Evolutionary conservation across 2,329 filamentous ascomycete species (phyloP).

Genomic region (Nemania diffusa): DNA sequence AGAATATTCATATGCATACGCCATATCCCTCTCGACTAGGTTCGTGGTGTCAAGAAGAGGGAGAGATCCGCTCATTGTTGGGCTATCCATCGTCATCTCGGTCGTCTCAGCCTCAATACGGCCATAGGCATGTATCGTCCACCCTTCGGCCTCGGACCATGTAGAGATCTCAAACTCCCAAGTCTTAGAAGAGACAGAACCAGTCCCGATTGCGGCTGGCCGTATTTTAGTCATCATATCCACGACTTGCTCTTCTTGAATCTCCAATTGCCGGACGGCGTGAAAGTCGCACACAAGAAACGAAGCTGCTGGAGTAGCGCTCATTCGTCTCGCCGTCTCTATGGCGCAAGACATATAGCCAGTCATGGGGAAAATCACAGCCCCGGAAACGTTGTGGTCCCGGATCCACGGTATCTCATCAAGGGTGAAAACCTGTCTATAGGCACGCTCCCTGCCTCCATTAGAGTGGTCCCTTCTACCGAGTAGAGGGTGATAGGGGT

Average conservation of each 20-base stretch:
- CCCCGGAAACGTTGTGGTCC: slow-evolving; percentile 55
- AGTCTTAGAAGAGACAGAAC: slow-evolving; percentile 24
- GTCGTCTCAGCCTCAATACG: slow-evolving; percentile 36
- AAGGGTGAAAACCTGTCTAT: slow-evolving; percentile 52
- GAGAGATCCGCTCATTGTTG: slow-evolving; percentile 30
- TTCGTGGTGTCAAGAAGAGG: slow-evolving; percentile 15
- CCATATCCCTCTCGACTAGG: slow-evolving; percentile 25
- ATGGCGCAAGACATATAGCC: slow-evolving; percentile 33
- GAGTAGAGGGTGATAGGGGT: slow-evolving; percentile 26
- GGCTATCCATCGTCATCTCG: slow-evolving; percentile 37
- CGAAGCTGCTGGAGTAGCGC: neutral
- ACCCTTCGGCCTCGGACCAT: slow-evolving; percentile 41
- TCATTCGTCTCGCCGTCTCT: slow-evolving; percentile 25
- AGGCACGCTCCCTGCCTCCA: slow-evolving; percentile 45
- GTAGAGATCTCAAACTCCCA: slow-evolving; percentile 37
- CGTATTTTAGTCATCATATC: slow-evolving; percentile 45
- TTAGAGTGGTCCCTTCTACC: slow-evolving; percentile 32
- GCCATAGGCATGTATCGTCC: slow-evolving; percentile 43
- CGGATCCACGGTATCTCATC: slow-evolving; percentile 57
- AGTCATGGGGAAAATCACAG: slow-evolving; percentile 33
- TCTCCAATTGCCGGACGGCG: slow-evolving; percentile 38
- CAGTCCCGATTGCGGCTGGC: slow-evolving; percentile 31
- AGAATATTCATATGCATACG: slow-evolving; percentile 13
- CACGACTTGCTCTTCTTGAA: slow-evolving; percentile 45
- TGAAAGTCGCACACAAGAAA: slow-evolving; percentile 33